Evolutionary conservation across 495 filamentous ascomycete genomes (phyloP), one percentile per base, ranked within the genome.

Genomic region (Aspergillus olivimuriae): DNA sequence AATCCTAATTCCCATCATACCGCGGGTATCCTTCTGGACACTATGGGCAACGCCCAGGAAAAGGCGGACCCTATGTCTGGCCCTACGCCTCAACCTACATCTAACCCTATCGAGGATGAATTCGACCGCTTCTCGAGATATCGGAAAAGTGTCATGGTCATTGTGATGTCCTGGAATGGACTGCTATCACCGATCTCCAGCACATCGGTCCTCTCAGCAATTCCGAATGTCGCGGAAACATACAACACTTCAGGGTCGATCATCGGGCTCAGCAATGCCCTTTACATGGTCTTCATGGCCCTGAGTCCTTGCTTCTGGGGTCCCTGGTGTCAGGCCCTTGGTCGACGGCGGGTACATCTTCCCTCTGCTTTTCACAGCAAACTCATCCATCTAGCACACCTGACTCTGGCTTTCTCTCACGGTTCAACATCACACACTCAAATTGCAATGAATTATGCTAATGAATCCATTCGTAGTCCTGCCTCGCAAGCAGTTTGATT

Each of bases 201-300:
- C 19, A 51, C 48, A 2, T 45, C 48, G 1, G 48, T 51, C 1
- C 43, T 51, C 9, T 51, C 48, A 2, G 48, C 48, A 1, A 51
- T 51, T 16, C 48, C 48, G 23, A 38, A 51, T 15, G 48, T 51
- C 9, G 48, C 48, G 3, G 48, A 24, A n/a, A 42, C 37, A 17
- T 51, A 41, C 33, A 41, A 51, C 22, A 46, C 43, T 4, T 33
- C 48, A 4, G 48, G 48, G 4, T 51, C 48, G 3, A 16, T 51
- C 12, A 51, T 51, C 32, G 43, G 43, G 2, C 22, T 51, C 3
- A 46, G 42, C 33, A 51, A 51, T 41, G 48, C 48, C 4, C 24
- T 51, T 24, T 51, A 46, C 32, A 39, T 51, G 16, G 48, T 46
- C 5, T 51, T 51, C 24, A 51, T 51, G 48, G 48, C 48, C 2